Percentiles rank a stretch among this genome's conserved stretches.
phyloP scores from a whole-genome alignment of 768 basidiomycete genomes.

The Tylopilus balloui region DNA sequence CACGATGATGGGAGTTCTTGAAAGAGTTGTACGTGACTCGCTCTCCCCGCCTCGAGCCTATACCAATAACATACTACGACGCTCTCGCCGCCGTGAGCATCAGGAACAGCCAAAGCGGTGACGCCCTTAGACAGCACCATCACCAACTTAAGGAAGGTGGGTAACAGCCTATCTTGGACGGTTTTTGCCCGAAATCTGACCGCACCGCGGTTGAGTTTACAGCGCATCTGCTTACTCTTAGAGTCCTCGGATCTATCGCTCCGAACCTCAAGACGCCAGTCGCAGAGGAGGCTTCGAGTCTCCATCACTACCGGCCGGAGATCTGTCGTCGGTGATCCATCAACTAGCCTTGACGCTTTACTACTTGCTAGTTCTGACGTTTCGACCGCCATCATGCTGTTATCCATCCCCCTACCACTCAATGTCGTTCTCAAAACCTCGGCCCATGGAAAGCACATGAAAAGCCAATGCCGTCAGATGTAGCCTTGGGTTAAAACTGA shows the following conservation, averaged over 20 bases:
- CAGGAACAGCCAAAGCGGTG: constrained; percentile 38
- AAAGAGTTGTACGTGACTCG: too few relatives aligned
- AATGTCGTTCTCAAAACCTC: constrained; percentile 57
- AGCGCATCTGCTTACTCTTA: constrained; percentile 81
- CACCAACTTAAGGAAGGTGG: constrained; percentile 67
- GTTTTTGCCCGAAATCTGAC: constrained; percentile 19
- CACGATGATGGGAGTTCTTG: too few relatives aligned
- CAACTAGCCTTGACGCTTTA: constrained; percentile 52
- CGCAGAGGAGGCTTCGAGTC: constrained; percentile 41
- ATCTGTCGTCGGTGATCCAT: constrained; percentile 48
- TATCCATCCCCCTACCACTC: constrained; percentile 78
- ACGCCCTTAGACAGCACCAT: constrained; percentile 81
- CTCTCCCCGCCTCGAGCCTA: too few relatives aligned
- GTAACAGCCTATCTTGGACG: constrained; percentile 18
- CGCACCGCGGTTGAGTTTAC: constrained; percentile 23
- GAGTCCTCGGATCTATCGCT: constrained; percentile 43
- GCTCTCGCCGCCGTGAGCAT: constrained; percentile 29
- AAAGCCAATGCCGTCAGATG: constrained; percentile 78
- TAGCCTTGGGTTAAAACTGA: constrained; percentile 60
- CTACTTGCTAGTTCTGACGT: constrained; percentile 70
- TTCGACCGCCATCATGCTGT: constrained; percentile 63
- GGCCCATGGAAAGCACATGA: constrained; percentile 87
- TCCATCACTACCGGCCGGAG: constrained; percentile 38
- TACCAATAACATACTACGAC: too few relatives aligned
- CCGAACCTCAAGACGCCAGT: constrained; percentile 59